phyloP scores from a whole-genome alignment of 768 basidiomycete species.

The Hortiboletus flavorubellus region DNA sequence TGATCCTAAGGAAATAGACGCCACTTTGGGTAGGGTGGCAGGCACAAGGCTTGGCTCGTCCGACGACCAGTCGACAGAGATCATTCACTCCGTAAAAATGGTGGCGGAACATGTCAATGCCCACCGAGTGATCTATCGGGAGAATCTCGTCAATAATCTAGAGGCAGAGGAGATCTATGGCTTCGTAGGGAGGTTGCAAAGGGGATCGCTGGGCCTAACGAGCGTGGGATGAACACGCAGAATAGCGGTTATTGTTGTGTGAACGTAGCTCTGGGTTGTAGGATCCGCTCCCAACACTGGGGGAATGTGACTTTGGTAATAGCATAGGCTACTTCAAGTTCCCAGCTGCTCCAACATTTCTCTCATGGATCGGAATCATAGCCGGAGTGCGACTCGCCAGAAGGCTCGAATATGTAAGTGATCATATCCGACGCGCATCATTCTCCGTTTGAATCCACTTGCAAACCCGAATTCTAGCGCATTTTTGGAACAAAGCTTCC shows the following conservation, averaged over 20 bases:
- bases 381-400: too few relatives aligned
- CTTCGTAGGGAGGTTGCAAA: constrained; percentile 52
- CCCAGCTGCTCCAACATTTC: too few relatives aligned
- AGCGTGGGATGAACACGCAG: neutral
- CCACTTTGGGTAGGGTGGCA: constrained; percentile 5
- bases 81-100: constrained; percentile 44
- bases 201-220: constrained; percentile 53
- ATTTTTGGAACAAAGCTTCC: too few relatives aligned
- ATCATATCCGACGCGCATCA: too few relatives aligned
- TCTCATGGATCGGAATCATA: too few relatives aligned
- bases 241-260: neutral
- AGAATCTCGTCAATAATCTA: constrained; percentile 65
- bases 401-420: too few relatives aligned
- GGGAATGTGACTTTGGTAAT: too few relatives aligned
- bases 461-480: too few relatives aligned
- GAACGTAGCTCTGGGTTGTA: too few relatives aligned
- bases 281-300: too few relatives aligned
- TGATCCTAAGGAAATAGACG: constrained; percentile 17
- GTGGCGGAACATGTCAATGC: constrained; percentile 69
- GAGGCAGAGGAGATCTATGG: constrained; percentile 63
- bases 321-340: too few relatives aligned
- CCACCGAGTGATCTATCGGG: constrained; percentile 62
- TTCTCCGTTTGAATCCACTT: too few relatives aligned
- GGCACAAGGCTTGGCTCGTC: neutral
- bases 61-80: constrained; percentile 6